Evolutionary conservation across 2,329 filamentous ascomycete species (phyloP).

Genomic region (Aureobasidium sp.): DNA sequence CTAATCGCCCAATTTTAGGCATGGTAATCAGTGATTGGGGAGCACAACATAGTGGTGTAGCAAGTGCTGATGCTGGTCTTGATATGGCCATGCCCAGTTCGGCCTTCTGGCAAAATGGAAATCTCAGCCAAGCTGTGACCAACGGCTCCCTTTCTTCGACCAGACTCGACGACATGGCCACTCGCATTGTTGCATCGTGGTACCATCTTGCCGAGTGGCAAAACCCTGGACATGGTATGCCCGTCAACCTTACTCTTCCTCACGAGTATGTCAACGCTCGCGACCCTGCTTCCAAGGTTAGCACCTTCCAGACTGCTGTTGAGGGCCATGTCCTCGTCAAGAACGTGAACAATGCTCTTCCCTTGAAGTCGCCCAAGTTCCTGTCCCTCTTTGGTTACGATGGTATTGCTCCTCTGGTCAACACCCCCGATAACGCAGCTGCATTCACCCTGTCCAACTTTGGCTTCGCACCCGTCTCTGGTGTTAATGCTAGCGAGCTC

Average conservation of each 20-base stretch:
- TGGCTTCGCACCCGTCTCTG: neutral
- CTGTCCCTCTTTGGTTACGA: conserved; percentile 58
- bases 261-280: conserved; percentile 48
- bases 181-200: conserved; percentile 43
- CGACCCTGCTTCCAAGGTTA: conserved; percentile 40
- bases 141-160: conserved; percentile 50
- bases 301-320: conserved; percentile 48
- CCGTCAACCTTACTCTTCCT: conserved; percentile 38
- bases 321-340: conserved; percentile 59
- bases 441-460: conserved; percentile 1
- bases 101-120: conserved; percentile 24
- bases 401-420: conserved; percentile 22
- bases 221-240: conserved; percentile 43
- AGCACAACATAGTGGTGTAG: conserved; percentile 51
- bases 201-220: conserved; percentile 39
- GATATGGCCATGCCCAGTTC: conserved; percentile 60
- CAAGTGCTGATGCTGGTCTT: conserved; percentile 52
- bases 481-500: neutral
- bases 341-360: conserved; percentile 48
- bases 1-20: neutral
- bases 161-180: conserved; percentile 55
- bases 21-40: conserved; percentile 61
- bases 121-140: conserved; percentile 47
- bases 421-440: conserved; percentile 6
- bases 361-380: conserved; percentile 40